phyloP scores from a whole-genome alignment of 495 filamentous ascomycete genomes.

The Aspergillus nanangensis region DNA sequence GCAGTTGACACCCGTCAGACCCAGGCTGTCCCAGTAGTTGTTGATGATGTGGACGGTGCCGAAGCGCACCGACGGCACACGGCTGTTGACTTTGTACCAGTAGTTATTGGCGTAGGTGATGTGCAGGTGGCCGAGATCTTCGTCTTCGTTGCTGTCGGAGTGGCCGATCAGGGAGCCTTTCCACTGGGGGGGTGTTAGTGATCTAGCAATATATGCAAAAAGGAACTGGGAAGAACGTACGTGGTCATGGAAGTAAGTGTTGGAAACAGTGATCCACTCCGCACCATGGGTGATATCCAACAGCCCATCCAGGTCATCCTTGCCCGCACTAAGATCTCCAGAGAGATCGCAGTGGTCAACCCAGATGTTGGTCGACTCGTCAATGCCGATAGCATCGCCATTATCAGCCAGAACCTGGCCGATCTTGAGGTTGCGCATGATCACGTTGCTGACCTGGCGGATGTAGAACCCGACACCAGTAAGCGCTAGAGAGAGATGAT shows the following conservation, averaged over 20 bases:
- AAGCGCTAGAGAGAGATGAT: neutral
- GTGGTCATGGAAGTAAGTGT: constrained; percentile 11
- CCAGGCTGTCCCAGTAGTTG: constrained; percentile 9
- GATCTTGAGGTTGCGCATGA: constrained; percentile 11
- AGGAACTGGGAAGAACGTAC: neutral
- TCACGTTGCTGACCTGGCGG: constrained; percentile 4
- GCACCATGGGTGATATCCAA: constrained; percentile 6
- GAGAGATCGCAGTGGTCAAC: constrained; percentile 9
- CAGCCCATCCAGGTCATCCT: constrained; percentile 7
- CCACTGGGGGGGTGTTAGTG: neutral
- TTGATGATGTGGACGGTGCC: constrained; percentile 6
- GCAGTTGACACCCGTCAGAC: constrained; percentile 4
- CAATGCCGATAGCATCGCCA: constrained; percentile 7
- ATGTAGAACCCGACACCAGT: constrained; percentile 9
- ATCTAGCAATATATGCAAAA: neutral
- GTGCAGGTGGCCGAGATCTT: constrained; percentile 4
- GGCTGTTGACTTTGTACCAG: constrained; percentile 8
- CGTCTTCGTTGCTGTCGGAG: constrained; percentile 9
- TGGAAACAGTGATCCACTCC: constrained; percentile 6
- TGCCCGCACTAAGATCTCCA: constrained; percentile 5
- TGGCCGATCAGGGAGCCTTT: constrained; percentile 7
- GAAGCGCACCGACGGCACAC: constrained; percentile 5
- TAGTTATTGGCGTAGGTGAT: constrained; percentile 9
- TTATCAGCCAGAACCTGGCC: constrained; percentile 6
- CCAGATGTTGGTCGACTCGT: constrained; percentile 7